phyloP scores from a whole-genome alignment of 2,329 filamentous ascomycete genomes.

The Huntiella bhutanensis region DNA sequence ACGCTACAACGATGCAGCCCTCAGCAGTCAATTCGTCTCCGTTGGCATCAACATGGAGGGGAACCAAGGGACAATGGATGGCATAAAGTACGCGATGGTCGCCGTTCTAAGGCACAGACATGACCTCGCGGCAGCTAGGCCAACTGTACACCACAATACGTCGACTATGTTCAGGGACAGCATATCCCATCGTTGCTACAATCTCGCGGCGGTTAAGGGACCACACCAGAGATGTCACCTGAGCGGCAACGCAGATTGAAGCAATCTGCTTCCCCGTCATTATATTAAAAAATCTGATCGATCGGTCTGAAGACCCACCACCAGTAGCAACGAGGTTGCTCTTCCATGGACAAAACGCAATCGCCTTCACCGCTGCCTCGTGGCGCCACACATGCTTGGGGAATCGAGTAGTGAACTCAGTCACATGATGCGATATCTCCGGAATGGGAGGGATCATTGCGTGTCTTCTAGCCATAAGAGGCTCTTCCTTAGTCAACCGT shows the following conservation, averaged over 20 bases:
- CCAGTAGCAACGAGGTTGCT: slow-evolving; percentile 73
- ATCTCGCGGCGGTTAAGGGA: slow-evolving; percentile 72
- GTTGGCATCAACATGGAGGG: slow-evolving; percentile 16
- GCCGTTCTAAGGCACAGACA: slow-evolving; percentile 66
- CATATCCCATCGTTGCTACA: slow-evolving; percentile 81
- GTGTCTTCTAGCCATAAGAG: not conserved
- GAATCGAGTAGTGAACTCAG: not conserved
- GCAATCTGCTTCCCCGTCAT: slow-evolving; percentile 66
- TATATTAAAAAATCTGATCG: slow-evolving; percentile 90
- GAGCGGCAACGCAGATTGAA: slow-evolving; percentile 78
- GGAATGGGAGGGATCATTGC: slow-evolving; percentile 3
- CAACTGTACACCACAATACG: slow-evolving; percentile 87
- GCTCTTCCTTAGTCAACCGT: slow-evolving; percentile 1
- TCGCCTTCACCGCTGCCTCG: slow-evolving; percentile 81
- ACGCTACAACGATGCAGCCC: slow-evolving; percentile 68
- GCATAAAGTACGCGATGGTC: slow-evolving; percentile 69
- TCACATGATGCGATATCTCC: not conserved
- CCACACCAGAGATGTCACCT: slow-evolving; percentile 88
- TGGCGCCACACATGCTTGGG: slow-evolving; percentile 52
- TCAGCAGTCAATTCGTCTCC: slow-evolving; percentile 16
- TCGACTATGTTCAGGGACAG: slow-evolving; percentile 73
- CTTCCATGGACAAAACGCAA: slow-evolving; percentile 93
- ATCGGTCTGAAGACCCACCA: slow-evolving; percentile 82
- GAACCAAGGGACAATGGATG: slow-evolving; percentile 54
- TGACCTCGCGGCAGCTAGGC: slow-evolving; percentile 76